Conservation (phyloP, 176 grass and related monocot species). For the Raddia distichophylla region DNA sequence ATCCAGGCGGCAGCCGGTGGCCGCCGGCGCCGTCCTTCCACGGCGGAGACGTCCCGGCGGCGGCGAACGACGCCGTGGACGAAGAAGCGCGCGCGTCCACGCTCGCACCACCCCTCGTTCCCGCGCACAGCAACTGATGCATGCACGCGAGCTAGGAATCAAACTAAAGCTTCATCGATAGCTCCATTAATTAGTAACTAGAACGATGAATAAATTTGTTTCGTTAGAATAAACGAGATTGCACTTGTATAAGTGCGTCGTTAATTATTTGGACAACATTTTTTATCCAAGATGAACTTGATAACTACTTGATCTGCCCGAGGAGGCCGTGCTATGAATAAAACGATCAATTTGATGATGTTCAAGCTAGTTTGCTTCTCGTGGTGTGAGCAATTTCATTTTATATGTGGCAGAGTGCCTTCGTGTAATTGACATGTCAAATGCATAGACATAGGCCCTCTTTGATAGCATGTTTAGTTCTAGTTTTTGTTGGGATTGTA, state of each 20-base stretch:
- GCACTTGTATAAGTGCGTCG: not conserved
- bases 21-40: constrained; percentile 20
- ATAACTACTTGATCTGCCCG: not conserved
- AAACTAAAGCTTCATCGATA: not conserved
- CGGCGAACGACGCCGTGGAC: not conserved
- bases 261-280: not conserved
- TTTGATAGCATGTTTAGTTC: too few species aligned
- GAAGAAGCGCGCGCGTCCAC: not conserved
- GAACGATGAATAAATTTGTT: not conserved
- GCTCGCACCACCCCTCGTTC: not conserved
- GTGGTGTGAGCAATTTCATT: not conserved
- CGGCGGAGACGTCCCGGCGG: not conserved
- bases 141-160: not conserved
- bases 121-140: constrained; percentile 27
- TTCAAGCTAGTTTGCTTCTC: not conserved
- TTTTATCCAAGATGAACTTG: not conserved
- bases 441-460: too few species aligned
- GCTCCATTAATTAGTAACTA: not conserved
- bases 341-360: not conserved
- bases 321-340: not conserved
- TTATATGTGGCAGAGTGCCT: too few species aligned
- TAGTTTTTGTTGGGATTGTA: too few species aligned
- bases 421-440: too few species aligned
- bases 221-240: not conserved
- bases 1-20: not conserved